Evolutionary conservation across 345 rosid species (phyloP).

Genomic region (Citrus australasica): DNA sequence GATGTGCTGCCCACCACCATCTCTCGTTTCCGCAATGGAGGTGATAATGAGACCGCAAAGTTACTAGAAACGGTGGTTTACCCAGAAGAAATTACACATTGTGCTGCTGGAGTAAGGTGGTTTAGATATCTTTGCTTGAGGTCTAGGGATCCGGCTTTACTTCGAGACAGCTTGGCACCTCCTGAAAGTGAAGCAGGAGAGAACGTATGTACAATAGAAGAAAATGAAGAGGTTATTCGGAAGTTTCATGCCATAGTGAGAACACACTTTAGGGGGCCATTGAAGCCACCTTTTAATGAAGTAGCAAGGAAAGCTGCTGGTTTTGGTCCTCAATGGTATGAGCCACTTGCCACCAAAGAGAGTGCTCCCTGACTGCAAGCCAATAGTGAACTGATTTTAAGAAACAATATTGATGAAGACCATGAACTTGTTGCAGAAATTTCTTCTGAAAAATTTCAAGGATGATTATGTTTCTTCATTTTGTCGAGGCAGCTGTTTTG

Average conservation of each 20-base stretch:
- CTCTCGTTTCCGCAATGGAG: constrained; percentile 75
- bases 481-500: too few relatives aligned
- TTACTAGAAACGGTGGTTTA: constrained; percentile 68
- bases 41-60: constrained; percentile 72
- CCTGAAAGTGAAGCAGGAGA: constrained; percentile 22
- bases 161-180: constrained; percentile 11
- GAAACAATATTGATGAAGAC: not conserved
- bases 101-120: constrained; percentile 96
- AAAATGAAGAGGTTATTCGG: constrained; percentile 45
- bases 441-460: not conserved
- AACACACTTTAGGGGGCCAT: constrained; percentile 81
- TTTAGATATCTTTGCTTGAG: constrained; percentile 69
- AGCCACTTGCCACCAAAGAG: constrained; percentile 74
- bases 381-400: not conserved
- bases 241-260: constrained; percentile 68
- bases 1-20: constrained; percentile 89
- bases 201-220: constrained; percentile 21
- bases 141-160: constrained; percentile 26
- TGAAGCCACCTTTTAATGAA: constrained; percentile 89
- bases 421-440: not conserved
- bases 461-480: not conserved
- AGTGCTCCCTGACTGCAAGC: not conserved
- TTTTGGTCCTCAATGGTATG: constrained; percentile 82
- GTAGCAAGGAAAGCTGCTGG: constrained; percentile 93
- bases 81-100: constrained; percentile 91